Percentiles rank a stretch among this genome's conserved stretches.
Conservation (phyloP, 2,329 filamentous ascomycete genomes). For the Neonectria magnoliae region DNA sequence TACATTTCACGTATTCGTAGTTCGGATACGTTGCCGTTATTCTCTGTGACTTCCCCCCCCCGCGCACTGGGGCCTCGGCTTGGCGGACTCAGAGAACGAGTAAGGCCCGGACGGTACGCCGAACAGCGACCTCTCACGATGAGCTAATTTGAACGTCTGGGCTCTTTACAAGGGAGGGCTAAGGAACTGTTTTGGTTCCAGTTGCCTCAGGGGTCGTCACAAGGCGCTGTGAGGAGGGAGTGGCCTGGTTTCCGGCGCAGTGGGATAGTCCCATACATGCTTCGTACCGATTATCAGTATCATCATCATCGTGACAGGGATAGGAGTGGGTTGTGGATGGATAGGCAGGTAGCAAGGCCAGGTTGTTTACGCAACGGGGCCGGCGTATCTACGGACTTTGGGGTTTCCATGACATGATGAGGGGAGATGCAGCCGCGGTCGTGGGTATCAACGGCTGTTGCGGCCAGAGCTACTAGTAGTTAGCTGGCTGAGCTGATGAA, state of each 20-base stretch:
- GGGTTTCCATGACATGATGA: background rate
- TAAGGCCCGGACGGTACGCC: constrained; percentile 34
- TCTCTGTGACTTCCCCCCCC: no score
- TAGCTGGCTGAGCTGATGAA: no score
- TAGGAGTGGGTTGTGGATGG: no score
- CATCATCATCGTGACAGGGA: no score
- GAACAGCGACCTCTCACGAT: constrained; percentile 37
- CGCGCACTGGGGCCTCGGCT: background rate
- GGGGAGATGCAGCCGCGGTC: background rate
- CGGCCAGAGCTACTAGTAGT: no score
- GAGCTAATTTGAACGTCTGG: background rate
- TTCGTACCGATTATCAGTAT: background rate
- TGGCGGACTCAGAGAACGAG: constrained; percentile 1
- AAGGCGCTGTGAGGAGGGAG: background rate
- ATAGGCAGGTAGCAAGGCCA: no score
- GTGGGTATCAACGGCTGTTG: no score
- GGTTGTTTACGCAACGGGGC: no score
- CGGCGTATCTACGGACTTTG: background rate
- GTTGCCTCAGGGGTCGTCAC: background rate
- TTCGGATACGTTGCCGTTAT: background rate
- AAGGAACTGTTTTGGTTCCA: background rate
- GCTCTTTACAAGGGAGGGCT: background rate
- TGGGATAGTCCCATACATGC: no score
- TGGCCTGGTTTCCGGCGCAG: background rate
- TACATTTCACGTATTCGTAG: no score